Percentiles rank a stretch among this genome's conserved stretches.
phyloP scores from a whole-genome alignment of 1,284 basidiomycete species.

The Jaminaea rosea region DNA sequence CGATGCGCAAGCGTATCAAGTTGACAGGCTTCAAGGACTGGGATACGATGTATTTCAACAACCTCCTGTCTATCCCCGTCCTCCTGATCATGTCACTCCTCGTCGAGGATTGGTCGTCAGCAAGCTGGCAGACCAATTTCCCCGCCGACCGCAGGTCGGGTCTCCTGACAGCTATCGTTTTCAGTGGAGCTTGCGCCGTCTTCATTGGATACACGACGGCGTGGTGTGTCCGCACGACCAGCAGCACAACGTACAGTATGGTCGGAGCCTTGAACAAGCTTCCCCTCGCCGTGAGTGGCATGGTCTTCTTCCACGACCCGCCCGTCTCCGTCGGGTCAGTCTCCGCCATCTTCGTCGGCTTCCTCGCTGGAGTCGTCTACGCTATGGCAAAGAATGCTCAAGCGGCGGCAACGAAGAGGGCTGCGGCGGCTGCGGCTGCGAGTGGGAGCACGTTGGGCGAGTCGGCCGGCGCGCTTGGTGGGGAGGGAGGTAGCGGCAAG shows the following conservation, averaged over 20 bases:
- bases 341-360: slow-evolving; percentile 76
- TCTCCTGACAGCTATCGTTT: slow-evolving; percentile 77
- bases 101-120: slow-evolving; percentile 80
- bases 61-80: slow-evolving; percentile 86
- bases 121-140: slow-evolving; percentile 75
- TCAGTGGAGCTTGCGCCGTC: slow-evolving; percentile 92
- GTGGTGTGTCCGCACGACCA: slow-evolving; percentile 93
- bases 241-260: slow-evolving; percentile 98
- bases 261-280: slow-evolving; percentile 97
- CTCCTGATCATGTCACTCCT: slow-evolving; percentile 73
- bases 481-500: slow-evolving; percentile 5
- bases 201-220: slow-evolving; percentile 97
- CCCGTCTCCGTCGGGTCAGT: slow-evolving; percentile 73
- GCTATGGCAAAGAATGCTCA: slow-evolving; percentile 45
- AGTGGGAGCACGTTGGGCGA: too few relatives aligned
- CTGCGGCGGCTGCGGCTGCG: slow-evolving; percentile 27
- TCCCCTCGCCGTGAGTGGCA: slow-evolving; percentile 62
- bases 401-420: slow-evolving; percentile 23
- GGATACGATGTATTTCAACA: slow-evolving; percentile 99
- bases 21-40: slow-evolving; percentile 95
- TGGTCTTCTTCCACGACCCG: slow-evolving; percentile 59
- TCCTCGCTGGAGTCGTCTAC: slow-evolving; percentile 64
- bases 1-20: slow-evolving; percentile 97
- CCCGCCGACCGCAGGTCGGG: slow-evolving; percentile 71
- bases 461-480: not conserved